Conservation (phyloP, 805 yeast species). For the Cyberlindnera saturnus region DNA sequence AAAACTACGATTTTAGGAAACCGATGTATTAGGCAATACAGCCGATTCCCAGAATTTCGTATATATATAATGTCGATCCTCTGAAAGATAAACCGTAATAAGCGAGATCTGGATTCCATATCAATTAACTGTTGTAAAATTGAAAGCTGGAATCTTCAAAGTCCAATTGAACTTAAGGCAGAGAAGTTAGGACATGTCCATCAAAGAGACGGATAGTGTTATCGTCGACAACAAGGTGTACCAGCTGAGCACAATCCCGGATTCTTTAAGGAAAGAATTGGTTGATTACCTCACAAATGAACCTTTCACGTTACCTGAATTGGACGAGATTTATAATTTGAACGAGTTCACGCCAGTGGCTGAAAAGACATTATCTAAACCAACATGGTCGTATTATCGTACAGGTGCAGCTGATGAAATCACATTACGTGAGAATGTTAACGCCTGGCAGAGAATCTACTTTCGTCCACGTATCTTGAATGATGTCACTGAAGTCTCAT, state of each 20-base stretch:
- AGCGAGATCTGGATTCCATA: no score
- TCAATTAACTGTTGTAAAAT: no score
- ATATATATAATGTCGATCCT: no score
- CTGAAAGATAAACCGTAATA: no score
- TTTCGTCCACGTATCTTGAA: conserved; percentile 40
- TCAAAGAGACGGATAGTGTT: background rate
- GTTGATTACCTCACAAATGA: background rate
- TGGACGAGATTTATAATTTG: conserved; percentile 28
- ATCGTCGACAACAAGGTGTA: background rate
- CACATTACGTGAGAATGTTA: conserved; percentile 37
- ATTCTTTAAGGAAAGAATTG: background rate
- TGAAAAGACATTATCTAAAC: conserved; percentile 25
- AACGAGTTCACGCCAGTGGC: conserved; percentile 39
- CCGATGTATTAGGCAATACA: no score
- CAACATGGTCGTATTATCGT: conserved; percentile 37
- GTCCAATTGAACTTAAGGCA: no score
- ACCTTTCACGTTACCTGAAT: conserved; percentile 23
- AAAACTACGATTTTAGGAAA: no score
- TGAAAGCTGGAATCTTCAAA: no score
- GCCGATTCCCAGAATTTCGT: no score
- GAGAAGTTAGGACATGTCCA: no score
- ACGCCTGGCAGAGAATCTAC: conserved; percentile 35
- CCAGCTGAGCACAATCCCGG: background rate
- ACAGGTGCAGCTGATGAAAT: conserved; percentile 48
- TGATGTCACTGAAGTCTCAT: conserved; percentile 30